These are phyloP conservation scores for Corylus americana DNA, from an alignment of 306 rosid species.

Conservation along the genomic window DNA sequence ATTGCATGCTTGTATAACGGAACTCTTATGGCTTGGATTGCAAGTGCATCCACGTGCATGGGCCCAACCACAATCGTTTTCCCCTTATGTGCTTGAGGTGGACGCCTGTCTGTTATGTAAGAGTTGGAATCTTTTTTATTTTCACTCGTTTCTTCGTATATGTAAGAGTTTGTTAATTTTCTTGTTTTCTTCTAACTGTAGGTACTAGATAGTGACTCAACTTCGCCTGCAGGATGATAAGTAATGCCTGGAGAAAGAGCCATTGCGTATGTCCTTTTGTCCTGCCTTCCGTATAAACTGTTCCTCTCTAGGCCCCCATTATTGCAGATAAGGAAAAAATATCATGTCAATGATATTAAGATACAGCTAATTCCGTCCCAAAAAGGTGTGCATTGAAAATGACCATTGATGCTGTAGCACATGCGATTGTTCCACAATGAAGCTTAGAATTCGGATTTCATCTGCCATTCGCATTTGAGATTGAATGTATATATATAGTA, in stretches of 20 bases:
- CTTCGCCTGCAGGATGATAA: not conserved
- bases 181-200: not conserved
- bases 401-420: slow-evolving; percentile 19
- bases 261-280: not conserved
- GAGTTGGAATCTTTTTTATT: not conserved
- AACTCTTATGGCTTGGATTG: not conserved
- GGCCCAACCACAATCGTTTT: not conserved
- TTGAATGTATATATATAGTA: not conserved
- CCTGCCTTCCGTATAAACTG: not conserved
- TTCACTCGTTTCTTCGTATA: not conserved
- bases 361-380: not conserved
- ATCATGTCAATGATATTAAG: not conserved
- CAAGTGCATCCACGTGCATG: not conserved
- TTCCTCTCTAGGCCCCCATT: not conserved
- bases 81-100: not conserved
- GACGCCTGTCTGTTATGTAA: not conserved
- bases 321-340: slow-evolving; percentile 13
- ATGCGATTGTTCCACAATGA: slow-evolving; percentile 13
- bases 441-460: not conserved
- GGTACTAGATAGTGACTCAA: too few species aligned
- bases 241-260: slow-evolving; percentile 5
- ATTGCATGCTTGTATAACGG: not conserved
- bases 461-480: not conserved
- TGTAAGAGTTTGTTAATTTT: not conserved
- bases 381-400: slow-evolving; percentile 3